Evolutionary conservation across 225 moss, liverwort and hornwort genomes (phyloP), one percentile per base, ranked within the genome.

Genomic region (Straminergon stramineum): DNA sequence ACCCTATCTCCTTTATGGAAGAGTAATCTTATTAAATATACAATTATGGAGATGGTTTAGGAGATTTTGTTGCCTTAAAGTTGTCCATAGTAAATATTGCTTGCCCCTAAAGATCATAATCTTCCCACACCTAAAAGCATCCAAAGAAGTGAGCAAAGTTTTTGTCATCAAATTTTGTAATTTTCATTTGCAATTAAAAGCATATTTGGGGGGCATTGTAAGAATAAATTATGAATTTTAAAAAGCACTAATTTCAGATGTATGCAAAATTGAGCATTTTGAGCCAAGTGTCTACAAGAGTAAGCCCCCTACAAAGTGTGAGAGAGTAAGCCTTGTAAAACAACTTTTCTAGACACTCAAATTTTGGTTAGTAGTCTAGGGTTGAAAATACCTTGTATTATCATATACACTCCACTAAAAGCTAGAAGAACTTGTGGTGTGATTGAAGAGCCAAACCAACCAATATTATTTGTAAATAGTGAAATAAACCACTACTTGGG

Each of bases 271-370:
- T n/a, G n/a, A n/a, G 3, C 26, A 24, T 13, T 71, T 39, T 71
- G 24, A 70, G 24, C 39, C 24, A 39, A 24, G 1, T 4, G 0
- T 70, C 14, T 70, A 23, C 2, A 22, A 1, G 4, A 70, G 7
- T 1, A 39, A 0, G 23, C 1, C 34, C 1, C 34, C 13, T 70
- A n/a, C 2, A 22, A 2, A 70, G 1, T 0, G 1, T 70, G 13
- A 70, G 23, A 70, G 26, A 20, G 41, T 70, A 70, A 14, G 4
- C 24, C 7, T 70, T 24, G 24, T 13, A 7, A 13, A 24, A 23
- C 39, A 0, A 2, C 1, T 23, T 70, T 22, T 70, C 4, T 39
- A 23, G 23, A n/a, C 14, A 13, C 0, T 39, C 24, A 70, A n/a
- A 70, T 70, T 39, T 70, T 70, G 14, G 23, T 13, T 70, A 70